A percentile compares a stretch with the other conserved stretches of the same genome.
phyloP scores from a whole-genome alignment of 2,329 filamentous ascomycete genomes.

The Cordyceps militaris region DNA sequence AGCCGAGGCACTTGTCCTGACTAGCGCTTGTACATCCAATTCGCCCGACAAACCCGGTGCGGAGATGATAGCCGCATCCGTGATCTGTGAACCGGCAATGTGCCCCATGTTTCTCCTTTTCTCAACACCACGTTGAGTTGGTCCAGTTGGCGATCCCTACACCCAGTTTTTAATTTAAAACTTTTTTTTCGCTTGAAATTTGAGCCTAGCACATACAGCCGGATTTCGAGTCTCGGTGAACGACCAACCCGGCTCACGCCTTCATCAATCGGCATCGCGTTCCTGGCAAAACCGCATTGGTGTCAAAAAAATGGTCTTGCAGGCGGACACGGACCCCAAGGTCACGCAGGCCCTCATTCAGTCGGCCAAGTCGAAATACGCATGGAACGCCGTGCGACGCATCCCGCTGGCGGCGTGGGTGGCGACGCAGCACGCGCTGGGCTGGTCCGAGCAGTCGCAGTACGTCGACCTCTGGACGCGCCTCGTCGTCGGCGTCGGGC shows the following conservation, averaged over 20 bases:
- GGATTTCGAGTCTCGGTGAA: not conserved
- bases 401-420: constrained; percentile 54
- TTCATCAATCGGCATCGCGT: not conserved
- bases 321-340: constrained; percentile 4
- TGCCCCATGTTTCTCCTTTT: not conserved
- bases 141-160: not conserved
- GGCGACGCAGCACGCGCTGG: constrained; percentile 56
- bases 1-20: constrained; percentile 5
- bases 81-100: not conserved
- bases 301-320: constrained; percentile 2
- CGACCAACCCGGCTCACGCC: not conserved
- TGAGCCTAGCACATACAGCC: not conserved
- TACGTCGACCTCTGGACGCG: constrained; percentile 76
- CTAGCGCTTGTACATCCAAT: not conserved
- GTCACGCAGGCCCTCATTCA: constrained; percentile 13
- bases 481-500: constrained; percentile 64
- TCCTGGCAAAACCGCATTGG: not conserved
- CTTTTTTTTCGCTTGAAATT: not conserved
- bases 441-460: constrained; percentile 59
- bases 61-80: not conserved
- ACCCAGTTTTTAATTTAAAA: not conserved
- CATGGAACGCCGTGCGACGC: constrained; percentile 2
- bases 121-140: not conserved
- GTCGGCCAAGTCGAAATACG: constrained; percentile 3
- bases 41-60: not conserved